Base-by-base conservation (phyloP, 768 basidiomycete species). In the Kwoniella heveanensis region DNA sequence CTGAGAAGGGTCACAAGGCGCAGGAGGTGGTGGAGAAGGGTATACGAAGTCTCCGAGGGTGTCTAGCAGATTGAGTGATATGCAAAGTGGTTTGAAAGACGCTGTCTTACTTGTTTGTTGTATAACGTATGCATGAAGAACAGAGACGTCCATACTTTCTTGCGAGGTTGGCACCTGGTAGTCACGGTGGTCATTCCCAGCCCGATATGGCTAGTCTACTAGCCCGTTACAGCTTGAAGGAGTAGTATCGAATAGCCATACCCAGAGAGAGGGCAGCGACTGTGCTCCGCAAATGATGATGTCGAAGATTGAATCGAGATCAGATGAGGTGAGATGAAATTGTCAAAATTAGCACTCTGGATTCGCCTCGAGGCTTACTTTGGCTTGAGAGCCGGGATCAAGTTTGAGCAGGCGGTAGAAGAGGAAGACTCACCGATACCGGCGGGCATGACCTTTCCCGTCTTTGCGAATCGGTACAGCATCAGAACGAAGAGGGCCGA, bases 1-100 rank as follows among this genome's bases (percentile, higher is more conserved):
- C 54, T 67, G 53, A 57, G 70, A 44, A 37, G 60, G 32, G 67
- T 70, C 26, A 79, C 74, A 8, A 55, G 78, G 39, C 50, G 74
- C 55, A 57, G 78, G 27, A 64, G 69, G 55, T 79, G 78, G 78
- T 77, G 75, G 72, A 58, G 74, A 56, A 57, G 78, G 37, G 78
- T 77, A 12, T 77, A 71, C 55, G 53, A 66, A 22, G 29, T 59
- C 0, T 37, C 51, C 24, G 39, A 27, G 30, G 39, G 46, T 26
- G 57, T 54, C 10, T 61, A 46, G 49, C 24, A 44, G 39, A 44
- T n/a, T n/a, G n/a, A n/a, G n/a, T n/a, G n/a, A n/a, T n/a, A n/a
- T n/a, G n/a, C n/a, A n/a, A n/a, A n/a, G n/a, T n/a, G n/a, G n/a
- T n/a, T n/a, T n/a, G n/a, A n/a, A n/a, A n/a, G n/a, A n/a, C n/a